phyloP scores from a whole-genome alignment of 306 rosid species.

The Begonia loranthoides region DNA sequence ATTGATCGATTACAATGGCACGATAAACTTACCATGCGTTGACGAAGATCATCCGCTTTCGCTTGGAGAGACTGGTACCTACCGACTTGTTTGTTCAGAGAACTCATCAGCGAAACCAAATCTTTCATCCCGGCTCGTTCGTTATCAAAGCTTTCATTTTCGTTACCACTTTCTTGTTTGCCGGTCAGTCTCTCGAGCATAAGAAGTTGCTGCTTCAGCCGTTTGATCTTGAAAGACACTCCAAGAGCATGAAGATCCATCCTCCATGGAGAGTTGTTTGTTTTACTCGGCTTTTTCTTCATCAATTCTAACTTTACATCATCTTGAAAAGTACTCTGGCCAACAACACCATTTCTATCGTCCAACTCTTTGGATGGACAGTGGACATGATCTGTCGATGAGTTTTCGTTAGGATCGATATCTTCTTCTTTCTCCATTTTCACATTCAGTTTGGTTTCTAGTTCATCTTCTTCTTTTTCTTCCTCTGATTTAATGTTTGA shows the following conservation, averaged over 20 bases:
- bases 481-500: constrained; percentile 33
- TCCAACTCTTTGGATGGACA: constrained; percentile 27
- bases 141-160: constrained; percentile 26
- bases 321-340: constrained; percentile 11
- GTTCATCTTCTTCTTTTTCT: constrained; percentile 22
- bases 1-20: no score
- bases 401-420: constrained; percentile 8
- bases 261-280: constrained; percentile 38
- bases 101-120: constrained; percentile 33
- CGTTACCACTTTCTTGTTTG: constrained; percentile 37
- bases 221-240: constrained; percentile 81
- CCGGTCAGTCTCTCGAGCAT: constrained; percentile 76
- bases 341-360: constrained; percentile 14
- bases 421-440: constrained; percentile 19
- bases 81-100: constrained; percentile 66
- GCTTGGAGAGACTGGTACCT: constrained; percentile 79
- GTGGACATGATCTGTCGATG: constrained; percentile 3
- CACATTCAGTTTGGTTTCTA: constrained; percentile 27
- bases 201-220: constrained; percentile 79
- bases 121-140: constrained; percentile 31
- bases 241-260: constrained; percentile 94
- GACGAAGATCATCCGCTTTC: constrained; percentile 67
- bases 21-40: constrained; percentile 55
- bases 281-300: constrained; percentile 10
- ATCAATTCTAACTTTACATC: constrained; percentile 15